Conservation (phyloP, 2,329 filamentous ascomycete genomes). For the Geoglossum cookeanum region DNA sequence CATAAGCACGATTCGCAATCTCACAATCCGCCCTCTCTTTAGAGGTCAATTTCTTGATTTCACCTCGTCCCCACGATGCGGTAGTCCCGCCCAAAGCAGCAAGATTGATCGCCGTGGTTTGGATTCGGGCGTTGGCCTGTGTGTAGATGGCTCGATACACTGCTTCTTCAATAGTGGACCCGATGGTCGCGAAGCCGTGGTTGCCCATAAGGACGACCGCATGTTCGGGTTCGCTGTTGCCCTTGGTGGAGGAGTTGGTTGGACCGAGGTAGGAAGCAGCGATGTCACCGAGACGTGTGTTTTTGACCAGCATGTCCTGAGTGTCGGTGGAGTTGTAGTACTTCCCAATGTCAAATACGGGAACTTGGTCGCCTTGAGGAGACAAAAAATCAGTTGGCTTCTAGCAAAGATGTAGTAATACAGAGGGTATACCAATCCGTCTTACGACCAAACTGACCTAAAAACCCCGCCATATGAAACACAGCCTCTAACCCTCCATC, state of each 20-base stretch:
- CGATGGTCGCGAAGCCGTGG: slow-evolving; percentile 26
- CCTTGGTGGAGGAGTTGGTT: slow-evolving; percentile 7
- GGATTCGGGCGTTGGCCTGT: slow-evolving; percentile 23
- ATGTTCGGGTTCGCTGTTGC: slow-evolving; percentile 8
- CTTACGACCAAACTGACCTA: no score
- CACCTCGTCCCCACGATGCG: not conserved
- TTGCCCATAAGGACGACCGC: slow-evolving; percentile 26
- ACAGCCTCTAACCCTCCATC: slow-evolving; percentile 22
- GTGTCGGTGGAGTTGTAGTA: no score
- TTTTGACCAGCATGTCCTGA: slow-evolving; percentile 19
- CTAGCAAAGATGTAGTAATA: no score
- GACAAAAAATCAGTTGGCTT: no score
- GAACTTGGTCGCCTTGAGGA: no score
- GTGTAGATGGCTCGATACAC: slow-evolving; percentile 27
- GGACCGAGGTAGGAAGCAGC: not conserved
- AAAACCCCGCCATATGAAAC: slow-evolving; percentile 26
- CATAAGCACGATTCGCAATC: slow-evolving; percentile 7
- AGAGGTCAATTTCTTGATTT: slow-evolving; percentile 10
- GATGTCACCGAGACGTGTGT: slow-evolving; percentile 11
- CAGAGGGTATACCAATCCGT: no score
- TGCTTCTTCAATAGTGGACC: slow-evolving; percentile 20
- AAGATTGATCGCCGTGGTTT: slow-evolving; percentile 19
- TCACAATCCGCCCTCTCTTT: slow-evolving; percentile 10
- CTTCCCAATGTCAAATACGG: no score
- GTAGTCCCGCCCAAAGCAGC: slow-evolving; percentile 6